Evolutionary conservation across 1,139 yeast species (phyloP).

Genomic region (Sugiyamaella paludigena): DNA sequence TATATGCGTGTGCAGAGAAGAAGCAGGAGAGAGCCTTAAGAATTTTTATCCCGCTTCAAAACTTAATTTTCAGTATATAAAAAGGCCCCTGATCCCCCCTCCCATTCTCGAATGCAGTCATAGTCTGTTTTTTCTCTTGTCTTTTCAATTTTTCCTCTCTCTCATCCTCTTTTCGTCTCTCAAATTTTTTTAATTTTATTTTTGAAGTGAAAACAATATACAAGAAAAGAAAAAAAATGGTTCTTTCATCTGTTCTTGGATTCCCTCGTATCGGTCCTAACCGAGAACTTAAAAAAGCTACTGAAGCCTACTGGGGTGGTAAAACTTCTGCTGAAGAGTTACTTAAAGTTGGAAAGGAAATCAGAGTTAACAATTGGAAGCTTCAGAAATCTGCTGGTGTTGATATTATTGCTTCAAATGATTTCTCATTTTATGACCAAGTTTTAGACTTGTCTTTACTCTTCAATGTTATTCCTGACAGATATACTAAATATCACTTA

Average conservation of each 20-base stretch:
- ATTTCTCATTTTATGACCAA: slow-evolving; percentile 97
- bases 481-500: slow-evolving; percentile 90
- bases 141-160: no score
- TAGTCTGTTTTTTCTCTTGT: background rate
- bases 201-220: slow-evolving; percentile 1
- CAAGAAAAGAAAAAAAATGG: slow-evolving; percentile 51
- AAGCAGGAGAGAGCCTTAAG: no score
- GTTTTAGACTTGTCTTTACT: slow-evolving; percentile 88
- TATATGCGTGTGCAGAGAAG: no score
- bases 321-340: slow-evolving; percentile 85
- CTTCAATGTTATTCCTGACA: slow-evolving; percentile 94
- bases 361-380: slow-evolving; percentile 97
- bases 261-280: slow-evolving; percentile 98
- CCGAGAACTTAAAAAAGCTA: slow-evolving; percentile 98
- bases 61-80: background rate
- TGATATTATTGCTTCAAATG: slow-evolving; percentile 94
- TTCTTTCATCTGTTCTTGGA: slow-evolving; percentile 94
- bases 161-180: no score
- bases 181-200: slow-evolving; percentile 2
- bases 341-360: slow-evolving; percentile 87
- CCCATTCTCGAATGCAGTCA: background rate
- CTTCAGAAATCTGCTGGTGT: slow-evolving; percentile 97
- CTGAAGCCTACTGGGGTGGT: slow-evolving; percentile 98
- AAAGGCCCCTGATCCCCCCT: slow-evolving; percentile 10
- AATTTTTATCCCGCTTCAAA: no score